Evolutionary conservation across 345 rosid species (phyloP), one percentile per base, ranked within the genome.

Genomic region (Xanthoceras sorbifolium): DNA sequence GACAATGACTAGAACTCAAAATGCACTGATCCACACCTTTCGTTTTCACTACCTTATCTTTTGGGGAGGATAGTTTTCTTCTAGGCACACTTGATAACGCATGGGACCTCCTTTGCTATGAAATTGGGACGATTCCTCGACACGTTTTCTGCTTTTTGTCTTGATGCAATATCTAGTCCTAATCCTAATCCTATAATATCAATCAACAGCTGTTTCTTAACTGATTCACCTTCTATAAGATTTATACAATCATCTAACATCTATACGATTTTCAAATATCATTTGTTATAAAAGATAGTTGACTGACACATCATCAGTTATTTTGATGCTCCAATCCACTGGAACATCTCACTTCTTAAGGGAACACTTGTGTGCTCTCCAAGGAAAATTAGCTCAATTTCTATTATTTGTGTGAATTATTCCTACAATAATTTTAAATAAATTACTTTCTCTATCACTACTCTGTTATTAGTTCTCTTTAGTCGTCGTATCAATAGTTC

Each of bases 21-120:
- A 44, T 50, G 22, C 31, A 55, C 44, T 32, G 3, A 72, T 26
- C 20, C 29, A 34, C 11, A 55, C 6, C 76, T 60, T 40, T 59
- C 76, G 25, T 17, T 60, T 42, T 61, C 42, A 40, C 76, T 40
- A 61, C 76, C 76, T 73, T 73, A 73, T 73, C 76, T 25, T 73
- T 17, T 18, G 7, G 20, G 28, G 32, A 3, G 54, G 8, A 48
- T 15, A 52, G 28, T 1, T 15, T 1, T 31, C 12, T 46, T 9
- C 54, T 70, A 70, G 40, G 1, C 9, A 7, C 38, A 26, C 0
- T 70, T 18, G 62, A 28, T 70, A 42, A 46, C 31, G 36, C 8
- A 55, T 32, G 75, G 50, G 32, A 3, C 60, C 25, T 15, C 22
- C 7, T 12, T 44, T 0, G 5, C 6, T 18, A 32, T 23, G 22